These are phyloP conservation scores for Plantago ovata DNA, from an alignment of 257 asterid genomes.

Conservation along the genomic window DNA sequence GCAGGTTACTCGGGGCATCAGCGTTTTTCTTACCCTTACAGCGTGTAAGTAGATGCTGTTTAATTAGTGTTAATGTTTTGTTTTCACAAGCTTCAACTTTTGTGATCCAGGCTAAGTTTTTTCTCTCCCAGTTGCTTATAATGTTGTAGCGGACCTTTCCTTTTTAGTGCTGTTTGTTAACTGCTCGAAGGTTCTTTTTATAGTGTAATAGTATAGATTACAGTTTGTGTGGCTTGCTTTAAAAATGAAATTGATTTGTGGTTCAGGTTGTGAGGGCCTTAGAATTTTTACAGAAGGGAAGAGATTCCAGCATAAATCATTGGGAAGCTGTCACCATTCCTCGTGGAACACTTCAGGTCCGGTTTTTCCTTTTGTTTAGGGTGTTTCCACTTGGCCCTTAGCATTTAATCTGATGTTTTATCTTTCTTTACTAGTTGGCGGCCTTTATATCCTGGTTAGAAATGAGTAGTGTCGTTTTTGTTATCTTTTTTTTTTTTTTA, in stretches of 20 bases:
- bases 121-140: no score
- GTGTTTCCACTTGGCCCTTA: neutral
- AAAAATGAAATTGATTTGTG: neutral
- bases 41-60: constrained; percentile 49
- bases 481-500: no score
- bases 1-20: constrained; percentile 96
- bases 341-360: constrained; percentile 99
- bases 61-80: no score
- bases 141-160: no score
- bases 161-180: neutral
- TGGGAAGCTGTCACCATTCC: constrained; percentile 87
- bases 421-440: neutral
- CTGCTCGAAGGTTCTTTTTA: no score
- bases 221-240: no score
- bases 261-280: constrained; percentile 22
- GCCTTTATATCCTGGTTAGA: no score
- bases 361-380: constrained; percentile 16
- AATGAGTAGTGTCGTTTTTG: no score
- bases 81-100: neutral
- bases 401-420: neutral
- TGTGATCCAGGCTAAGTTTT: neutral
- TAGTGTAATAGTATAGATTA: no score
- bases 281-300: constrained; percentile 64
- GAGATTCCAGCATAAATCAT: constrained; percentile 40
- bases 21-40: constrained; percentile 98